A percentile compares a stretch with the other conserved stretches of the same genome.
These are phyloP conservation scores for Pezicula carpinea DNA, from an alignment of 2,329 filamentous ascomycete species.

Conservation along the genomic window DNA sequence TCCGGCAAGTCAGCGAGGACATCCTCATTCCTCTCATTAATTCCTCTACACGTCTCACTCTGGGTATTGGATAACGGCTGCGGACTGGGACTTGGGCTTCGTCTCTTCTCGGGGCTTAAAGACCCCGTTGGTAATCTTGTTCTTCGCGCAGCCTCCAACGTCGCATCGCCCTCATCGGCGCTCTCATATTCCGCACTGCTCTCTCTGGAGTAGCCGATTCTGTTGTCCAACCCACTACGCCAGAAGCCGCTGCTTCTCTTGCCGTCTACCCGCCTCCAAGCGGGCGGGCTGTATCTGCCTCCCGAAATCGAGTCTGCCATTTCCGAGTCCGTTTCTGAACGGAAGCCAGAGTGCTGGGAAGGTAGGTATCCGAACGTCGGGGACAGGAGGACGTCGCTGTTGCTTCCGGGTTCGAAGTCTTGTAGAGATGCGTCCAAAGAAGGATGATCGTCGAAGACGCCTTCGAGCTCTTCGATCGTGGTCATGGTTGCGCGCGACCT, in stretches of 20 bases:
- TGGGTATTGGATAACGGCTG: slow-evolving; percentile 32
- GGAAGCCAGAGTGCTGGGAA: slow-evolving; percentile 60
- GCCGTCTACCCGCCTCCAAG: slow-evolving; percentile 47
- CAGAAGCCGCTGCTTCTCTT: slow-evolving; percentile 39
- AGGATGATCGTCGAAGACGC: slow-evolving; percentile 51
- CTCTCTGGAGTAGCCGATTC: slow-evolving; percentile 48
- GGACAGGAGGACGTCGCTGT: slow-evolving; percentile 17
- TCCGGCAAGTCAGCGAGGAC: slow-evolving; percentile 19
- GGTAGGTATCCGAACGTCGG: slow-evolving; percentile 39
- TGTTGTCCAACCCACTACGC: slow-evolving; percentile 43
- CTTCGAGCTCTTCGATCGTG: slow-evolving; percentile 41
- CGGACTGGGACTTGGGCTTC: slow-evolving; percentile 53
- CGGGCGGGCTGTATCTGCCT: slow-evolving; percentile 61
- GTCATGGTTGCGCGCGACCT: slow-evolving; percentile 7
- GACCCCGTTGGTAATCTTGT: slow-evolving; percentile 42
- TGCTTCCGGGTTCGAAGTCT: slow-evolving; percentile 53
- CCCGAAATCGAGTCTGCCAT: slow-evolving; percentile 38
- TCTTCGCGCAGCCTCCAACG: slow-evolving; percentile 21
- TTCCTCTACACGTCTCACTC: slow-evolving; percentile 28
- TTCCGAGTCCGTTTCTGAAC: slow-evolving; percentile 39
- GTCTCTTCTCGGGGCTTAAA: slow-evolving; percentile 51
- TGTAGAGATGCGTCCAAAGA: slow-evolving; percentile 56
- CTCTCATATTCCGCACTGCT: slow-evolving; percentile 56
- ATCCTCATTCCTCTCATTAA: slow-evolving; percentile 22
- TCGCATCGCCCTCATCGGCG: slow-evolving; percentile 39